phyloP scores from a whole-genome alignment of 345 rosid genomes.

The Cardiospermum halicacabum region DNA sequence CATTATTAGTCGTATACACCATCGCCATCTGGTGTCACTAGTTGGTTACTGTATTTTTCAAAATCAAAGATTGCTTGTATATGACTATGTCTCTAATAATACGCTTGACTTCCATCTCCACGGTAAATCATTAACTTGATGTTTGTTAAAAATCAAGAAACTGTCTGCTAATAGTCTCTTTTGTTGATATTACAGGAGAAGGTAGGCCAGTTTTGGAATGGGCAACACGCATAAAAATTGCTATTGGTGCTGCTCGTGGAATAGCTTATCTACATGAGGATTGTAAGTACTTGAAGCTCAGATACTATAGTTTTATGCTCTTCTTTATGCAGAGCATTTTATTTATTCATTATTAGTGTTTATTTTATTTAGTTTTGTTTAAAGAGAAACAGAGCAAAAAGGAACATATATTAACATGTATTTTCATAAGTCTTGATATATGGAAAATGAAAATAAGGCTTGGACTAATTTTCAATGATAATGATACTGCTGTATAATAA shows the following conservation, averaged over 20 bases:
- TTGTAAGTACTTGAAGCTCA: slow-evolving; percentile 46
- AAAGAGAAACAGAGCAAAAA: no score
- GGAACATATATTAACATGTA: no score
- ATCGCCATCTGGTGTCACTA: slow-evolving; percentile 88
- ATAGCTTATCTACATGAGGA: slow-evolving; percentile 97
- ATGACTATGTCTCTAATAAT: slow-evolving; percentile 80
- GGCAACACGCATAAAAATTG: slow-evolving; percentile 72
- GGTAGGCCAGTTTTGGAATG: slow-evolving; percentile 64
- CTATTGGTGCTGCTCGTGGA: slow-evolving; percentile 97
- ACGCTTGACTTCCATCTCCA: slow-evolving; percentile 93
- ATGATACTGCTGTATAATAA: no score
- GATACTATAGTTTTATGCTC: slow-evolving; percentile 4
- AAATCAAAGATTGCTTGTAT: slow-evolving; percentile 70
- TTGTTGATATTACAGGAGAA: slow-evolving; percentile 40
- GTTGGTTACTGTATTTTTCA: slow-evolving; percentile 93
- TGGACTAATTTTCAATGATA: no score
- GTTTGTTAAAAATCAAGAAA: slow-evolving; percentile 14
- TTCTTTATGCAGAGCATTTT: no score
- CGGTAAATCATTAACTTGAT: slow-evolving; percentile 39
- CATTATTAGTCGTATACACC: slow-evolving; percentile 90
- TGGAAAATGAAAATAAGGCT: no score
- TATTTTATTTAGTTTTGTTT: background rate
- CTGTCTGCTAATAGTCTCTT: slow-evolving; percentile 7
- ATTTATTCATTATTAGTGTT: no score
- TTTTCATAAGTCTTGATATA: no score